A percentile compares a stretch with the other conserved stretches of the same genome.
phyloP scores from a whole-genome alignment of 148 eudicot genomes.

The Amaranthus hypochondriacus region DNA sequence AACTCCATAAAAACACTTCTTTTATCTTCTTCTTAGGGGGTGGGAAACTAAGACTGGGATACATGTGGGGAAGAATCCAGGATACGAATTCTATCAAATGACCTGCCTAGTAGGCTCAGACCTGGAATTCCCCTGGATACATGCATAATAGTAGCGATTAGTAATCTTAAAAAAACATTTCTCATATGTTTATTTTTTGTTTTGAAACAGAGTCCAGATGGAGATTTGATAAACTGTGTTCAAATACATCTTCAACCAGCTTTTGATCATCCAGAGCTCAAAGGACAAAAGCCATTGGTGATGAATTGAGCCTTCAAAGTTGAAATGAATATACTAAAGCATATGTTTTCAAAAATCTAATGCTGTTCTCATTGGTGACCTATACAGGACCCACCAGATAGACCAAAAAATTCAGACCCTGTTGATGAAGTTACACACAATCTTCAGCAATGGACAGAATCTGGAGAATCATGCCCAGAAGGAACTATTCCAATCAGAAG shows the following conservation, averaged over 20 bases:
- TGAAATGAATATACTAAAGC: neutral
- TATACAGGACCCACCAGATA: constrained; percentile 73
- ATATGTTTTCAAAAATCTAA: neutral
- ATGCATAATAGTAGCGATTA: constrained; percentile 2
- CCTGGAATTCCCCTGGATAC: neutral
- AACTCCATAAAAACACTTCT: neutral
- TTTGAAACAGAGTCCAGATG: constrained; percentile 83
- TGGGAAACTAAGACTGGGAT: neutral
- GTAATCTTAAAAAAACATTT: neutral
- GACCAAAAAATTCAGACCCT: constrained; percentile 56
- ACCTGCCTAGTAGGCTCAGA: no score
- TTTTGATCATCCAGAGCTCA: constrained; percentile 89
- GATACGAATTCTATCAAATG: no score
- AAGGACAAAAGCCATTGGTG: constrained; percentile 83
- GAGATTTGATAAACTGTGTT: constrained; percentile 90
- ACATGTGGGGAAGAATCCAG: no score
- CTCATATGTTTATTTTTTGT: constrained; percentile 8
- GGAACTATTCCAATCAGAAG: constrained; percentile 92
- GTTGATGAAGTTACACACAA: constrained; percentile 30
- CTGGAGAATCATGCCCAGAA: constrained; percentile 82
- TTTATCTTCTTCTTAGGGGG: neutral
- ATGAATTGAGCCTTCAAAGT: neutral
- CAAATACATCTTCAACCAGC: constrained; percentile 90
- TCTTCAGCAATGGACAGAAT: constrained; percentile 59
- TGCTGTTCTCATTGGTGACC: neutral